Conservation (phyloP, 140 eudicot species). For the Bidens hawaiensis region DNA sequence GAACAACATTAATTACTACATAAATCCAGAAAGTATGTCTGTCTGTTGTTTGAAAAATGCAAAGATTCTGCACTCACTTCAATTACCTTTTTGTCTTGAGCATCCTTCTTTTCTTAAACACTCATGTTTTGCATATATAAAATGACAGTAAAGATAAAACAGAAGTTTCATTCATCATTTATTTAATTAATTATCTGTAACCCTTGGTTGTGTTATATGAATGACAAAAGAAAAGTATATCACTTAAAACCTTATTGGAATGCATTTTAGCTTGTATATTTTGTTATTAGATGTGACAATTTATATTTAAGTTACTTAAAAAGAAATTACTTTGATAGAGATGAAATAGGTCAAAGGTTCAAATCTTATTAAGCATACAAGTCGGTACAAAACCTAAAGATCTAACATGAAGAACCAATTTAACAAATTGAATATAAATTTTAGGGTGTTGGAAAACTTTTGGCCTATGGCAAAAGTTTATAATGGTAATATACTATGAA, state of each 20-base stretch:
- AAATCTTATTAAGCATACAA: too few relatives aligned
- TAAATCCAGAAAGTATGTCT: constrained; percentile 34
- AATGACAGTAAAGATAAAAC: constrained; percentile 27
- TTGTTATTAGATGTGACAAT: not conserved
- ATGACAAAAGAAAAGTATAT: not conserved
- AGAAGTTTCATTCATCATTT: constrained; percentile 27
- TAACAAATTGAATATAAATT: too few relatives aligned
- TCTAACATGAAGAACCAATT: too few relatives aligned
- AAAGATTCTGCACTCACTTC: constrained; percentile 37
- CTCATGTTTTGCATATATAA: constrained; percentile 11
- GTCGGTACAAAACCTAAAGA: too few relatives aligned
- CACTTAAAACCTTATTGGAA: not conserved
- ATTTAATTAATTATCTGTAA: not conserved
- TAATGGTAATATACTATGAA: too few relatives aligned
- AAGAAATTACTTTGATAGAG: too few relatives aligned
- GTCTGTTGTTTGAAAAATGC: constrained; percentile 31
- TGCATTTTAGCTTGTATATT: not conserved
- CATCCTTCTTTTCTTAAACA: constrained; percentile 19
- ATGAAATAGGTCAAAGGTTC: too few relatives aligned
- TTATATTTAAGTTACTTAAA: too few relatives aligned
- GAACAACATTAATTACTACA: constrained; percentile 31
- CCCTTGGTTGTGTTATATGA: not conserved
- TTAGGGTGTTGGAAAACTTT: too few relatives aligned
- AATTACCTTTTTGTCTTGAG: constrained; percentile 34
- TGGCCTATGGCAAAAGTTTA: too few relatives aligned